Base-by-base conservation (phyloP, 2,329 filamentous ascomycete genomes). In the Clonostachys solani region DNA sequence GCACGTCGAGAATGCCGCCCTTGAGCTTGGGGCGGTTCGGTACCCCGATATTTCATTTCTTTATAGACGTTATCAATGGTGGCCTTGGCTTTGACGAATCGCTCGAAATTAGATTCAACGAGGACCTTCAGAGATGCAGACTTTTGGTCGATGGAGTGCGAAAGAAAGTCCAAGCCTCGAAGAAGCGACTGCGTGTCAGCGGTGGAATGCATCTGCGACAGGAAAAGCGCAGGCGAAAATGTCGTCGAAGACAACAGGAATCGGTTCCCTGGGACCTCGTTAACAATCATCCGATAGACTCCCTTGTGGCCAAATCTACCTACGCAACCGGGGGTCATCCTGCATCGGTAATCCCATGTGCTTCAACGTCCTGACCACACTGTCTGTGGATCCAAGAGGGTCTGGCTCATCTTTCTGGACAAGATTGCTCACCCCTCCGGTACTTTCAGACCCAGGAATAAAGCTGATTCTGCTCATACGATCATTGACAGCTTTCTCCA, bases 41-140 rank as follows among this genome's bases (percentile, higher is more conserved):
- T 71, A 12, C 83, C 83, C 42, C 80, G 75, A 55, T 74, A 92
- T 76, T 81, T 96, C 94, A 99, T 99, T 66, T 99, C 94, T 52
- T 86, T 95, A 69, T 99, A 99, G 45, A 99, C 94, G 68, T 95
- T 95, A 70, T 99, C 94, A 59, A 99, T 97, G 8, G 92, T 97
- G 16, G 92, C 89, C 67, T 99, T 99, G 40, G 94, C 94, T 52
- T 90, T 87, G 47, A 99, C 94, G 71, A 99, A 99, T 54, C 92
- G 87, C 68, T 99, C 95, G 62, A 99, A 99, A 65, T 99, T 99
- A 53, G 89, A 92, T 66, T 99, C 94, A 19, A 99, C 94, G 16
- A 99, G 78, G 12, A 95, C 88, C 64, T 99, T 99, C 51, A 99
- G 79, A 5, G 92, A 96, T 0, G 92, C 94, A 0, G 92, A 96